Evolutionary conservation across 768 basidiomycete genomes (phyloP), one percentile per base, ranked within the genome.

Genomic region (Suillus hirtellus): DNA sequence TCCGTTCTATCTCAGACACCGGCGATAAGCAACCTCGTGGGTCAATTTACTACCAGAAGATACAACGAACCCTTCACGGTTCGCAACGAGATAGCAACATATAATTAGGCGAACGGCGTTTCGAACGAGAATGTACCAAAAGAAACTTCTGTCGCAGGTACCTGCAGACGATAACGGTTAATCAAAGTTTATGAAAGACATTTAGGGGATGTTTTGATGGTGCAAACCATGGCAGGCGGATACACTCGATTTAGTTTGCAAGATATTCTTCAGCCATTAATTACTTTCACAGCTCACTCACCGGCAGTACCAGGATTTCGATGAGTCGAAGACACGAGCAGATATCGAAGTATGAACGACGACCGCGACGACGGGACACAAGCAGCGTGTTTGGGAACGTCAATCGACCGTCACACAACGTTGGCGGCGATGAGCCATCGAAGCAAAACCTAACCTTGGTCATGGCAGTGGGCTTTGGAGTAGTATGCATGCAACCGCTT

Each of bases 1-100:
- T 11, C 55, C 10, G 21, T 21, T 38, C 14, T 56, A 38, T 24
- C 24, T 14, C 24, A 38, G 24, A 40, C 38, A 40, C 38, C 55
- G 37, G 55, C 38, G 55, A 56, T 56, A 56, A 56, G 55, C 38
- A 27, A 14, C 21, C 21, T 38, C n/a, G 54, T 35, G 21, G 21
- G 15, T 37, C 53, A 21, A 34, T 21, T 54, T 56, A 8, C 14
- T 24, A 24, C 21, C 15, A 38, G 54, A n/a, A 14, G 11, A n/a
- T 37, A 35, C 35, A 7, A 17, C 53, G 12, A 54, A 12, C 53
- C 35, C 34, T 37, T n/a, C 49, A 50, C 49, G 8, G 8, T 50
- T 50, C 49, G 49, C 8, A 50, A 31, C 49, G 15, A 50, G 49
- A 50, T 50, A 50, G 27, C 49, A 50, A 35, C 52, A 34, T 53